Evolutionary conservation across 768 basidiomycete genomes (phyloP).

Genomic region (Mycena chlorophos): DNA sequence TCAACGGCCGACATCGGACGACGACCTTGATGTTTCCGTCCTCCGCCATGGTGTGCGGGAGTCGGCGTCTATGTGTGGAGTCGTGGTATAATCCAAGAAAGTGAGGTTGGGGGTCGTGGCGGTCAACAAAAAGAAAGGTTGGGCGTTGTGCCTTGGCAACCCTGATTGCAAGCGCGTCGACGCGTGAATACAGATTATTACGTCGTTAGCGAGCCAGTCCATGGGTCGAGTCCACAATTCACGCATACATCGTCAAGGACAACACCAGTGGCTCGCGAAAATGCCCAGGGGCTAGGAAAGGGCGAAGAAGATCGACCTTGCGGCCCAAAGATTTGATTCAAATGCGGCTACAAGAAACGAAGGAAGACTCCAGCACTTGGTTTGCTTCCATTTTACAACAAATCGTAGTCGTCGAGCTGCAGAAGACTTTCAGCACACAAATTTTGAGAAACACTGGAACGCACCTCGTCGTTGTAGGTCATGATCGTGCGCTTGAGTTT

Average conservation of each 20-base stretch:
- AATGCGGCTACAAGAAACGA: too few species aligned
- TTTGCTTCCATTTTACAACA: too few species aligned
- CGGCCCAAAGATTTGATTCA: too few species aligned
- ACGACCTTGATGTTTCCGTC: constrained; percentile 93
- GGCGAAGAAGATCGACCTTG: too few species aligned
- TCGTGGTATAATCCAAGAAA: constrained; percentile 1
- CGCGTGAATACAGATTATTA: background rate
- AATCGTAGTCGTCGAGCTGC: constrained; percentile 92
- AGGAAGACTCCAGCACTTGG: too few species aligned
- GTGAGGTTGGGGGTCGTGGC: background rate
- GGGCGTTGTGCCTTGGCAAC: background rate
- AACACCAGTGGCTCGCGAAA: background rate
- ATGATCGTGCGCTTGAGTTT: constrained; percentile 95
- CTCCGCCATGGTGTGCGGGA: constrained; percentile 59
- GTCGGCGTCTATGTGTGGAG: constrained; percentile 10
- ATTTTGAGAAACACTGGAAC: constrained; percentile 2
- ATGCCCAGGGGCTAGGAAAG: background rate
- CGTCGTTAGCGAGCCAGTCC: too few species aligned
- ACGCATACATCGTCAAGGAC: too few species aligned
- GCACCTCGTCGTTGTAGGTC: constrained; percentile 94
- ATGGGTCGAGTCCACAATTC: too few species aligned
- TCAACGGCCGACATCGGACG: constrained; percentile 95
- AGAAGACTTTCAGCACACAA: constrained; percentile 19
- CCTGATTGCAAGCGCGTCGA: background rate
- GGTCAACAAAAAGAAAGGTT: background rate